These are phyloP conservation scores for Striga asiatica DNA, from an alignment of 257 asterid genomes.

Conservation along the genomic window DNA sequence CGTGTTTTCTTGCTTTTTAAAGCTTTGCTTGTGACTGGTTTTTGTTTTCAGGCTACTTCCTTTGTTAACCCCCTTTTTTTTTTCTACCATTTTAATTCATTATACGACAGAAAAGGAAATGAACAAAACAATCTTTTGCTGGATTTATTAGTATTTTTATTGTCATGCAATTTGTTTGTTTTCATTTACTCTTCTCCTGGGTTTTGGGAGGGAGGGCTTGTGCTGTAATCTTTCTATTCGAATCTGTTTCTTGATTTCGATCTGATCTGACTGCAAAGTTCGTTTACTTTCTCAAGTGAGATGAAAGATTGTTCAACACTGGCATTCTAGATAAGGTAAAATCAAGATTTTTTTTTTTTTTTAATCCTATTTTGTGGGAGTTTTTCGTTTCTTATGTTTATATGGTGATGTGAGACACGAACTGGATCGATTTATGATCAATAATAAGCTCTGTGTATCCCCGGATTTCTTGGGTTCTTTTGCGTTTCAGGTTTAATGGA, in stretches of 20 bases:
- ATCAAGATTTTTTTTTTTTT: background rate
- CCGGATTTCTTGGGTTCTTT: slow-evolving; percentile 15
- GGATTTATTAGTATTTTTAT: slow-evolving; percentile 14
- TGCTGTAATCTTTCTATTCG: slow-evolving; percentile 16
- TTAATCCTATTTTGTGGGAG: background rate
- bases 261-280: slow-evolving; percentile 37
- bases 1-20: slow-evolving; percentile 3
- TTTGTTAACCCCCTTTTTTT: background rate
- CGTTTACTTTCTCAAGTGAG: slow-evolving; percentile 13
- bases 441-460: slow-evolving; percentile 4
- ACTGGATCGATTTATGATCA: slow-evolving; percentile 20
- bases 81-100: slow-evolving; percentile 7
- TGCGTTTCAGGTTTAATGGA: background rate
- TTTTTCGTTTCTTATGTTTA: background rate
- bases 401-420: slow-evolving; percentile 3
- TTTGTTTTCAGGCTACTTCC: slow-evolving; percentile 15
- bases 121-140: background rate
- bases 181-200: background rate
- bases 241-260: slow-evolving; percentile 31
- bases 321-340: slow-evolving; percentile 24
- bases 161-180: slow-evolving; percentile 1
- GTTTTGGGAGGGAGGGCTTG: background rate
- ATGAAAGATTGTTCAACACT: slow-evolving; percentile 26
- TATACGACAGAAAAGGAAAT: slow-evolving; percentile 1
- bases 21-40: slow-evolving; percentile 32